Conservation (phyloP, 164 flowering plant genomes). For the Malania oleifera region DNA sequence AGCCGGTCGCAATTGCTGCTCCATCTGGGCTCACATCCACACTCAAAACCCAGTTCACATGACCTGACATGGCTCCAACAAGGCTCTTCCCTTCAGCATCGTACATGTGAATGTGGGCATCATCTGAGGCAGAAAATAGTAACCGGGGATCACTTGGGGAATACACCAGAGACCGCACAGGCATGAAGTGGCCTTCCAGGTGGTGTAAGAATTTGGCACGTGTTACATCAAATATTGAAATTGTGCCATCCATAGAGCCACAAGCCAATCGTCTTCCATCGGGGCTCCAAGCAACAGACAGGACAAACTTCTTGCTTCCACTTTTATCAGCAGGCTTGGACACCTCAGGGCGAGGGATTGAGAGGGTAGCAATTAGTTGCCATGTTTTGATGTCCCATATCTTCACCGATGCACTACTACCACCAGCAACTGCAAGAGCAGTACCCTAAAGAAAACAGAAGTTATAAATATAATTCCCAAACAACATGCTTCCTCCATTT, state of each 20-base stretch:
- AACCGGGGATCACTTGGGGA: conserved; percentile 71
- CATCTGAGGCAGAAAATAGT: conserved; percentile 87
- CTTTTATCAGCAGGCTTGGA: conserved; percentile 68
- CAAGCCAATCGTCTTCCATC: conserved; percentile 87
- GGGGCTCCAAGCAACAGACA: conserved; percentile 96
- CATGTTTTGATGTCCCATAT: conserved; percentile 96
- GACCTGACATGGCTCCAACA: conserved; percentile 84
- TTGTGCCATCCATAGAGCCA: conserved; percentile 95
- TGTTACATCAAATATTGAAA: conserved; percentile 75
- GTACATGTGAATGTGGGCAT: conserved; percentile 77
- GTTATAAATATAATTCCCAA: not conserved
- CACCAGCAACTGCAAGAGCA: conserved; percentile 93
- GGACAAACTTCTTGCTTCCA: conserved; percentile 82
- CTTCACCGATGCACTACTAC: conserved; percentile 91
- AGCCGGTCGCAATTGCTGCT: conserved; percentile 81
- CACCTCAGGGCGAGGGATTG: conserved; percentile 81
- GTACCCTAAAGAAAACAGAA: conserved; percentile 54
- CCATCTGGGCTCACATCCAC: conserved; percentile 96
- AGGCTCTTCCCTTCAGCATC: conserved; percentile 82
- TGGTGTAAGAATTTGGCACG: conserved; percentile 87
- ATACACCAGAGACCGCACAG: conserved; percentile 80
- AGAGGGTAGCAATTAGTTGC: conserved; percentile 55
- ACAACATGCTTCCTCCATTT: not conserved
- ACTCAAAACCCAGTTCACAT: conserved; percentile 90
- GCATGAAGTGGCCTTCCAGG: conserved; percentile 95